Evolutionary conservation across 2,329 filamentous ascomycete species (phyloP), one percentile per base, ranked within the genome.

Genomic region (Aspergillus proliferans): DNA sequence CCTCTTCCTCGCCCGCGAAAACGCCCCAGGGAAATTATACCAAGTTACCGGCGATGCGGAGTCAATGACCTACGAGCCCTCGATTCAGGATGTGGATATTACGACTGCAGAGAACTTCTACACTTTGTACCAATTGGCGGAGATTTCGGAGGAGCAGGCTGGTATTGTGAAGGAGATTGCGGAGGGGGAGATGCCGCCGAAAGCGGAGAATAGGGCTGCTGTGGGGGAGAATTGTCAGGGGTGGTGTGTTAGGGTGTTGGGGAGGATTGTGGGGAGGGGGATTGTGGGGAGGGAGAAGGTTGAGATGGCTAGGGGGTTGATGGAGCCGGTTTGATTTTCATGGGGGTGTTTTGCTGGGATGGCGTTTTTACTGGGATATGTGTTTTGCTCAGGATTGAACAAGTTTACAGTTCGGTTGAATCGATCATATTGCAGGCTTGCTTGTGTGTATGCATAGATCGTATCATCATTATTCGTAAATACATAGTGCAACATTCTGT

Each of bases 1-100:
- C 4, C 52, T 62, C 0, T 57, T 56, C 21, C 53, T 65, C 14
- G 53, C 52, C n/a, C 51, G 48, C 5, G 61, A 62, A 41, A 61
- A 59, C 21, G 33, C 60, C 14, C 52, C 53, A 0, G 60, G 57
- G 6, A 45, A 46, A 44, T 46, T 59, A 10, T 62, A 61, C 28
- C 58, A 63, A 41, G 60, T 62, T n/a, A 61, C 47, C 7, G 38
- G 38, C 8, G 38, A 40, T 5, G 38, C 38, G 3, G 38, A 40
- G 18, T 12, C 4, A 5, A 40, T 40, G 38, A 10, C 3, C 15
- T 40, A 40, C 18, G 15, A 40, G 38, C 38, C 38, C 7, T 40
- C 38, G 10, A 8, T 12, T 12, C n/a, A 21, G 10, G 15, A 6
- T 12, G 18, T 21, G 15, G 18, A 40, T 10, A 40, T 40, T 8